Percentiles rank a stretch among this genome's conserved stretches.
Evolutionary conservation across 2,329 filamentous ascomycete genomes (phyloP).

Genomic region (Colletotrichum somersetense): DNA sequence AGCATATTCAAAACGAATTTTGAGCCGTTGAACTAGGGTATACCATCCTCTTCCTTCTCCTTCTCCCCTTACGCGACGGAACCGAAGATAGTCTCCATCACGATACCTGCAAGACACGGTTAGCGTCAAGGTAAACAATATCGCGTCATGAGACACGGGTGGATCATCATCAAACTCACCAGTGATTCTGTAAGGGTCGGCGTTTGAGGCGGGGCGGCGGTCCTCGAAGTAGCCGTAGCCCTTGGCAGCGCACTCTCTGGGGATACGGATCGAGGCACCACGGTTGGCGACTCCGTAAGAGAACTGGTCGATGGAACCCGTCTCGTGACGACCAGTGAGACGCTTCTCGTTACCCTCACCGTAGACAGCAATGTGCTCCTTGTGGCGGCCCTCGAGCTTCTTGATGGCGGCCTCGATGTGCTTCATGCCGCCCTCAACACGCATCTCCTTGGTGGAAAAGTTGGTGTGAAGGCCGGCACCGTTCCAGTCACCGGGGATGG

Average conservation of each 20-base stretch:
- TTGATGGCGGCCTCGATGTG: constrained; percentile 88
- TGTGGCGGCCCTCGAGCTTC: constrained; percentile 83
- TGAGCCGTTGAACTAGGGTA: constrained; percentile 38
- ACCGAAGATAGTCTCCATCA: constrained; percentile 44
- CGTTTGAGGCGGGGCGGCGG: constrained; percentile 80
- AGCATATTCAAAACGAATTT: constrained; percentile 39
- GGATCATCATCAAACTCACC: constrained; percentile 11
- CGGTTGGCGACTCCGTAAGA: constrained; percentile 95
- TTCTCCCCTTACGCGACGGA: constrained; percentile 38
- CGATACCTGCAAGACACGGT: constrained; percentile 17
- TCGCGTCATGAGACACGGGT: not conserved
- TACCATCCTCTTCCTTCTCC: constrained; percentile 29
- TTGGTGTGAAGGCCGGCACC: constrained; percentile 94
- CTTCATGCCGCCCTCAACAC: constrained; percentile 91
- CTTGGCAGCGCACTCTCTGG: constrained; percentile 84
- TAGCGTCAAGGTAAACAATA: not conserved
- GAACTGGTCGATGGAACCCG: constrained; percentile 93
- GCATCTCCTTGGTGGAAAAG: constrained; percentile 92
- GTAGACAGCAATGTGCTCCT: constrained; percentile 91
- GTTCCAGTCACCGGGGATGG: constrained; percentile 90
- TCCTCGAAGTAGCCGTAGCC: constrained; percentile 97
- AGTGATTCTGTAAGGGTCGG: constrained; percentile 44
- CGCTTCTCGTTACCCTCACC: constrained; percentile 96
- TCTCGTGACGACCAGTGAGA: constrained; percentile 95
- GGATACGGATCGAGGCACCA: constrained; percentile 93